These are phyloP conservation scores for Sporothrix globosa DNA, from an alignment of 2,329 filamentous ascomycete genomes.

Conservation along the genomic window DNA sequence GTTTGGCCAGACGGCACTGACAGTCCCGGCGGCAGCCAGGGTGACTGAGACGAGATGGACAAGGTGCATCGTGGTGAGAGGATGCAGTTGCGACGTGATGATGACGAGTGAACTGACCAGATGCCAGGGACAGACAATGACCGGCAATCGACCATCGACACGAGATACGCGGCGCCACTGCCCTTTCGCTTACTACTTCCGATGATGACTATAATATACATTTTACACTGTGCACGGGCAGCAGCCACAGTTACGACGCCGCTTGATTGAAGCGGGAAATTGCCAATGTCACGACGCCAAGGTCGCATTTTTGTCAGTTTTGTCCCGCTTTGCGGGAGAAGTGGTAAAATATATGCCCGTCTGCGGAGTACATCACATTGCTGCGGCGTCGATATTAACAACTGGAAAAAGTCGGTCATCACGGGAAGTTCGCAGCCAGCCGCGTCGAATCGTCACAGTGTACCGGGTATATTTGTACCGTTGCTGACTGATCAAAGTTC, in stretches of 20 bases:
- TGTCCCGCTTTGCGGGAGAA: conserved; percentile 4
- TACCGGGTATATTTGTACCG: too few species aligned
- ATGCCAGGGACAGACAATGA: too few species aligned
- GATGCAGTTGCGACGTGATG: not conserved
- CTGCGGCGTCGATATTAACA: not conserved
- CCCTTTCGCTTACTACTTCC: too few species aligned
- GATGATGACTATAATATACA: too few species aligned
- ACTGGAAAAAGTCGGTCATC: not conserved
- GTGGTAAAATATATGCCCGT: not conserved
- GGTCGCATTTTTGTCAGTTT: not conserved
- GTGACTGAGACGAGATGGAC: too few species aligned
- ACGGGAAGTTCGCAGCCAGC: not conserved
- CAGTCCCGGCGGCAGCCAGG: too few species aligned
- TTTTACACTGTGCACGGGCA: not conserved
- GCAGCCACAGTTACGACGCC: too few species aligned
- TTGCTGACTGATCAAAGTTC: too few species aligned
- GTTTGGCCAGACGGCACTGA: conserved; percentile 45
- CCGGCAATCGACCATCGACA: too few species aligned
- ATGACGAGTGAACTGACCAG: too few species aligned
- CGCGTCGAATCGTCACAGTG: too few species aligned
- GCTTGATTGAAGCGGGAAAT: conserved; percentile 5
- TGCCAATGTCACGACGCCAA: not conserved
- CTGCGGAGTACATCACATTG: not conserved
- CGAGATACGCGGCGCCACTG: too few species aligned
- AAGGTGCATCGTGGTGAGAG: not conserved